A percentile compares a stretch with the other conserved stretches of the same genome.
Evolutionary conservation across 345 rosid genomes (phyloP).

Genomic region (Fremontodendron californicum): DNA sequence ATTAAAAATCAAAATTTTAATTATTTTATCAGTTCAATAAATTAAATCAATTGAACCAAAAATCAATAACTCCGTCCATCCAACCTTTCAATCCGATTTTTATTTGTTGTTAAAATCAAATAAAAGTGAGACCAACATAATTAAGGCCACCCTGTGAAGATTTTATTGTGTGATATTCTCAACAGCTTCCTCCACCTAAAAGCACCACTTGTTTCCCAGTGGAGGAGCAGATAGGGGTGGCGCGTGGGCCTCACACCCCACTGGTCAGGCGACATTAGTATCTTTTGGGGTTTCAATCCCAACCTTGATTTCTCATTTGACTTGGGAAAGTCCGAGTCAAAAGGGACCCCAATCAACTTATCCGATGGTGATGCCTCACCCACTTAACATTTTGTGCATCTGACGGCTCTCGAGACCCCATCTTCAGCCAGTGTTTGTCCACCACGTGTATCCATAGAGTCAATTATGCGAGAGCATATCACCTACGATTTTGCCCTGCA

Average conservation of each 20-base stretch:
- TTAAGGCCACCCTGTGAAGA: neutral
- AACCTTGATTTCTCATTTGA: slow-evolving; percentile 15
- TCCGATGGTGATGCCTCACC: neutral
- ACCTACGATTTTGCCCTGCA: no score
- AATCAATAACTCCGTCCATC: no score
- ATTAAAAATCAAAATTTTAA: no score
- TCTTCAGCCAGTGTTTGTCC: neutral
- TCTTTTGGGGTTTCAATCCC: neutral
- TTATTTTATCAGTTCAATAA: no score
- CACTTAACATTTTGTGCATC: slow-evolving; percentile 5
- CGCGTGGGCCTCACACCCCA: slow-evolving; percentile 21
- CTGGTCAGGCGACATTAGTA: neutral
- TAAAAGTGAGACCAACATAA: no score
- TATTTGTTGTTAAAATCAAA: no score
- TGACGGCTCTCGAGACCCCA: slow-evolving; percentile 21
- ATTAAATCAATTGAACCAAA: no score
- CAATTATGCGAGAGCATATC: no score
- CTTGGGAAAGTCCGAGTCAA: neutral
- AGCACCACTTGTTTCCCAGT: neutral
- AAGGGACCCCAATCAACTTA: neutral
- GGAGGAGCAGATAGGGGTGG: neutral
- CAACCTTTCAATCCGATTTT: no score
- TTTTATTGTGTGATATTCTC: neutral
- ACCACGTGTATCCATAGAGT: slow-evolving; percentile 3
- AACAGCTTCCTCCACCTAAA: neutral